Conservation (phyloP, 352 stramenopile genomes). For the Nothophytophthora sp. region DNA sequence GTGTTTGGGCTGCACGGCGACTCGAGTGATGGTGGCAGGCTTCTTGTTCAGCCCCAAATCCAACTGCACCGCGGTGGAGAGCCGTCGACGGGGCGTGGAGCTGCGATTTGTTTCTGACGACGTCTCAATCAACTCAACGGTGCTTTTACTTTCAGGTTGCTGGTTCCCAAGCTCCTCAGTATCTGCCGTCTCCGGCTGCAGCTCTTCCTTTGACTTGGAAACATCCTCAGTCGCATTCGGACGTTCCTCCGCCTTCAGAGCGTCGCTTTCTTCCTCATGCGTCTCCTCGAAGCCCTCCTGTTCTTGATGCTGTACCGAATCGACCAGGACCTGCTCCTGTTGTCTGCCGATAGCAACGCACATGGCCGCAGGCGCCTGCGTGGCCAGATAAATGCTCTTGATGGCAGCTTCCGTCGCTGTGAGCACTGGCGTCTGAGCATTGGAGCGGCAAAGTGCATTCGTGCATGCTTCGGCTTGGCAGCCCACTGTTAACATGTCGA, state of each 20-base stretch:
- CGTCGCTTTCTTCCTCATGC: neutral
- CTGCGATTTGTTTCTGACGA: conserved; percentile 6
- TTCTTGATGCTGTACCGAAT: neutral
- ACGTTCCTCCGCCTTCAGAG: neutral
- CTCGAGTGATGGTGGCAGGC: conserved; percentile 5
- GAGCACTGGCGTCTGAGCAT: conserved; percentile 11
- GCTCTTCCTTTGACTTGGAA: conserved; percentile 7
- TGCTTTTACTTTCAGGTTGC: conserved; percentile 9
- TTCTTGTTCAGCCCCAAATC: conserved; percentile 43
- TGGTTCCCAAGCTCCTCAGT: conserved; percentile 11
- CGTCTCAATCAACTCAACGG: neutral
- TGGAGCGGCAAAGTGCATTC: conserved; percentile 45
- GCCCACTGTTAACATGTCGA: conserved; percentile 58
- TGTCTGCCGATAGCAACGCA: conserved; percentile 28
- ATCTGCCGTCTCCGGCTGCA: conserved; percentile 33
- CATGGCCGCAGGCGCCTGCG: conserved; percentile 35
- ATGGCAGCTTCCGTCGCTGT: conserved; percentile 46
- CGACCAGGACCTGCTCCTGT: neutral
- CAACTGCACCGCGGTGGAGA: conserved; percentile 54
- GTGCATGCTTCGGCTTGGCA: conserved; percentile 34
- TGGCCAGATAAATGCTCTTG: conserved; percentile 52
- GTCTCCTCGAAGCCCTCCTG: too few relatives aligned
- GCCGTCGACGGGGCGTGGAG: conserved; percentile 51
- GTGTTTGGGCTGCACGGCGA: conserved; percentile 24
- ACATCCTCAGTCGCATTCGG: conserved; percentile 10